Evolutionary conservation across 202 grass and related monocot genomes (phyloP).

Genomic region (Cymbopogon flexuosus): DNA sequence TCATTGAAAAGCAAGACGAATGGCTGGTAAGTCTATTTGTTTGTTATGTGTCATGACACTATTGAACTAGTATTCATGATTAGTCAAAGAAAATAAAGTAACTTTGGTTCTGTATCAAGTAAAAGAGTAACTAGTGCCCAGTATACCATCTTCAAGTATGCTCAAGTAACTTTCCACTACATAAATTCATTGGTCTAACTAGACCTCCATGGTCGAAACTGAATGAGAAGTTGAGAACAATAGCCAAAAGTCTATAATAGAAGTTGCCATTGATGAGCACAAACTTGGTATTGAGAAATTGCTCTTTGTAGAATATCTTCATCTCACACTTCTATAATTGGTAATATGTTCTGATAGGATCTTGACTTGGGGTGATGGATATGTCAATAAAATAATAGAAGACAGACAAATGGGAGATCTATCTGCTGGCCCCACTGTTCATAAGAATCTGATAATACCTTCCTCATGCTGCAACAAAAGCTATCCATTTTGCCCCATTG

Average conservation of each 20-base stretch:
- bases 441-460: slow-evolving; percentile 26
- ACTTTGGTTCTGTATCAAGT: not conserved
- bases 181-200: slow-evolving; percentile 8
- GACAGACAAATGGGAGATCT: slow-evolving; percentile 4
- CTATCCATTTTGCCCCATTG: slow-evolving; percentile 32
- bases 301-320: not conserved
- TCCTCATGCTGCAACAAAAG: slow-evolving; percentile 33
- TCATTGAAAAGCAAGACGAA: slow-evolving; percentile 31
- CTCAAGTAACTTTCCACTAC: not conserved
- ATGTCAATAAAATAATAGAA: slow-evolving; percentile 33
- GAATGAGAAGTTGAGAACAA: slow-evolving; percentile 2
- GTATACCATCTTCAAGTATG: not conserved
- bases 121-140: not conserved
- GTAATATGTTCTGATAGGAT: slow-evolving; percentile 37
- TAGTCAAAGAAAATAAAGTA: not conserved
- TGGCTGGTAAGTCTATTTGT: slow-evolving; percentile 47
- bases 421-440: not conserved
- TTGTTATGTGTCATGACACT: slow-evolving; percentile 1
- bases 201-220: not conserved
- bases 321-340: slow-evolving; percentile 16
- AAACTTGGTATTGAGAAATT: not conserved
- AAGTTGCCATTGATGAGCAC: slow-evolving; percentile 4
- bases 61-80: not conserved
- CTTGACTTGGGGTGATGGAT: slow-evolving; percentile 57
- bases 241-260: not conserved